Percentiles rank a stretch among this genome's conserved stretches.
These are phyloP conservation scores for Adansonia grandidieri DNA, from an alignment of 441 rosid species.

Conservation along the genomic window DNA sequence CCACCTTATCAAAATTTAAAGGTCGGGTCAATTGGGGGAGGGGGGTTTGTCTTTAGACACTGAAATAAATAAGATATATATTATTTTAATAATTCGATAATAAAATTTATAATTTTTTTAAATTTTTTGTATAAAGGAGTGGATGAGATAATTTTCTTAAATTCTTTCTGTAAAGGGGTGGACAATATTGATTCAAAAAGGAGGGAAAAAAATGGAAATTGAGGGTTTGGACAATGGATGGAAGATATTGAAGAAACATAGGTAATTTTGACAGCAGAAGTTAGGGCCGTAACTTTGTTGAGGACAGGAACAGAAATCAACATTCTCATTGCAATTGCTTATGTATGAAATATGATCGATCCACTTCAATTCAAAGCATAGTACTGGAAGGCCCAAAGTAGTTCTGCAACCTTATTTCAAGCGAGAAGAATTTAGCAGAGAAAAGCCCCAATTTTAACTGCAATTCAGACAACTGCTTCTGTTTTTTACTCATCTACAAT, in stretches of 20 bases:
- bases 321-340: background rate
- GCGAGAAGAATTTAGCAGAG: background rate
- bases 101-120: too few species aligned
- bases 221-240: background rate
- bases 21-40: too few species aligned
- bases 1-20: too few species aligned
- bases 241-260: background rate
- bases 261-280: background rate
- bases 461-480: background rate
- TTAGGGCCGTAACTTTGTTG: background rate
- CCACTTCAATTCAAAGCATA: background rate
- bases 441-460: background rate
- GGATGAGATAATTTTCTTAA: background rate
- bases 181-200: constrained; percentile 10
- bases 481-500: background rate
- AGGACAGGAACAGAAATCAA: constrained; percentile 5
- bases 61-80: too few species aligned
- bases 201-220: too few species aligned
- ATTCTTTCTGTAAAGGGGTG: background rate
- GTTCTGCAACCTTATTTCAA: background rate
- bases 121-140: too few species aligned
- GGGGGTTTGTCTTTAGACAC: too few species aligned
- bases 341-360: background rate
- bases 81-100: too few species aligned
- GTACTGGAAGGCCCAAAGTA: background rate